Evolutionary conservation across 2,329 filamentous ascomycete genomes (phyloP), one percentile per base, ranked within the genome.

Genomic region (Cladosporium velox): DNA sequence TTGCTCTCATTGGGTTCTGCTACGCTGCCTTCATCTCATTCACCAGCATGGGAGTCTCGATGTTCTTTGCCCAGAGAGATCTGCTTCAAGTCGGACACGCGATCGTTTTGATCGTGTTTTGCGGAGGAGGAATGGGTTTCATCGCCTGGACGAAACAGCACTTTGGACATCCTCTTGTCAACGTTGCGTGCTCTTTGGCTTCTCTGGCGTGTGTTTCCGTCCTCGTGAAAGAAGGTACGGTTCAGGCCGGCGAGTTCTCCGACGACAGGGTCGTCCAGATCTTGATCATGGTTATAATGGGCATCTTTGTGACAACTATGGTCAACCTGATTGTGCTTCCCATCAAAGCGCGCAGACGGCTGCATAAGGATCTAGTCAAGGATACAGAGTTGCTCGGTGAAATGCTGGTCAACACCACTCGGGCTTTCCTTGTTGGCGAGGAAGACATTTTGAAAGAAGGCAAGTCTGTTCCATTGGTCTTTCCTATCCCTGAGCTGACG

Each of bases 141-240:
- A 85, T 97, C 32, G 93, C 75, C 7, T 79, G 76, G 74, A 69
- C 74, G 54, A 79, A 79, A 67, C 75, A 78, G 65, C 71, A 70
- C 41, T 69, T 78, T 8, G 77, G 75, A 3, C 75, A 79, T 65
- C 76, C 78, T 2, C 70, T 79, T n/a, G 78, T 79, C 63, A 79
- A 79, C 60, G 77, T 79, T 14, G 91, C 90, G 58, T 92, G 91
- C 71, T 97, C 93, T 35, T 83, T 97, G 70, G 88, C 93, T 7
- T 94, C 92, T 38, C 88, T 98, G 66, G 92, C 92, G 59, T 91
- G 95, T 69, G 96, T 97, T 74, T 93, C 91, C 2, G 87, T 96
- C 55, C 82, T 97, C 68, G 97, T 94, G 12, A 96, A 96, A 78
- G 94, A 97, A 78, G 93, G 92, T 60, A 88, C 92, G 2, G 89